Evolutionary conservation across 768 basidiomycete species (phyloP).

Genomic region (Jaapia argillacea): DNA sequence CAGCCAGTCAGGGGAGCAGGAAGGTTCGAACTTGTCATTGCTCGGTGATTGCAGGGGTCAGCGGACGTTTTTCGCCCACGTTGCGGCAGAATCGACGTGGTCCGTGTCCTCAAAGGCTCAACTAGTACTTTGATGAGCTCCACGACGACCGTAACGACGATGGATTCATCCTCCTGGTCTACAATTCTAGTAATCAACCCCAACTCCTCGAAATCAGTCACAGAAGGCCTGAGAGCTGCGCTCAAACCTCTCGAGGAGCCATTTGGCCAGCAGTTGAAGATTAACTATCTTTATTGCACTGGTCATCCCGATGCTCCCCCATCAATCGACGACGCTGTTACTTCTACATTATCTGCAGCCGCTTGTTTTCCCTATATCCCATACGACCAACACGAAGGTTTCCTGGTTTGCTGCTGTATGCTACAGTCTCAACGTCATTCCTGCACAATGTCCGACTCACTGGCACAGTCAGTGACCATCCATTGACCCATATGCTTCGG

Average conservation of each 20-base stretch:
- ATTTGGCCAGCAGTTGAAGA: neutral
- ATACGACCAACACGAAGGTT: constrained; percentile 21
- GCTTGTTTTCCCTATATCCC: constrained; percentile 21
- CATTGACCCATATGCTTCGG: constrained; percentile 23
- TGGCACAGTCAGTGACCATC: constrained; percentile 25
- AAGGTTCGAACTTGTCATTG: no score
- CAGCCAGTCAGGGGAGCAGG: no score
- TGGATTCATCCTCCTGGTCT: no score
- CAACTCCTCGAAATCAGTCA: constrained; percentile 25
- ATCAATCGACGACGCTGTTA: constrained; percentile 23
- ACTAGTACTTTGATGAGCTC: no score
- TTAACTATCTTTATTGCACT: constrained; percentile 19
- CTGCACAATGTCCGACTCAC: neutral
- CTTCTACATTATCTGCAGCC: constrained; percentile 20
- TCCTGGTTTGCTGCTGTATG: constrained; percentile 30
- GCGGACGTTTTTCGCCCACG: no score
- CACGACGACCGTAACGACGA: no score
- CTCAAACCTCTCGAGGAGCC: constrained; percentile 21
- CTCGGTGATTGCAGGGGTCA: no score
- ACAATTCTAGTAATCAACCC: constrained; percentile 30
- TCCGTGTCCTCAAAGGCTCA: no score
- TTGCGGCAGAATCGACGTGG: no score
- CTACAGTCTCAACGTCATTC: neutral
- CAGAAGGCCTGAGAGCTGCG: constrained; percentile 17
- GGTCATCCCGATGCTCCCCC: constrained; percentile 20